Evolutionary conservation across 2,329 filamentous ascomycete species (phyloP), one percentile per base, ranked within the genome.

Genomic region (Fusarium equiseti): DNA sequence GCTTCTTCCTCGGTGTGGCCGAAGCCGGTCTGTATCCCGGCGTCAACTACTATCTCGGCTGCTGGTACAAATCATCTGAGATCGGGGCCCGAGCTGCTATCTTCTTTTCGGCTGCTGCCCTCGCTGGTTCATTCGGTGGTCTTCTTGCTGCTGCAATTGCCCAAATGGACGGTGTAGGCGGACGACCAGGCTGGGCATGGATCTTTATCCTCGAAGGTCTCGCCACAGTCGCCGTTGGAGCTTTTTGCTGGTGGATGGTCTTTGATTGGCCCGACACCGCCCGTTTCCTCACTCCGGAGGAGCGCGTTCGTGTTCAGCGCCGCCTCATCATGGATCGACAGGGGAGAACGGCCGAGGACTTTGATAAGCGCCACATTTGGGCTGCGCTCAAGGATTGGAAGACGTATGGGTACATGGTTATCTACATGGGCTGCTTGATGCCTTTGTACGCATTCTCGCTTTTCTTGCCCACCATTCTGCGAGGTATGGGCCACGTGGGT

Each of bases 181-280:
- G 83, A 9, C 78, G 78, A 40, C 75, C 81, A 1, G 87, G 87
- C 11, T 90, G 87, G 87, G 84, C 84, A 4, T 90, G 85, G 88
- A 89, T 89, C 59, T 89, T 89, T 61, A 88, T 91, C 63, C 82
- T 91, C 22, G 89, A 92, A 80, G 92, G 92, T 6, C 79, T 93
- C 1, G 83, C 87, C 0, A 94, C 92, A 0, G 83, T 93, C 3
- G 2, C 92, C 3, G 84, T 92, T 8, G 92, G 91, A 2, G 62
- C 90, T 7, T 79, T 84, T 2, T 90, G 88, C 8, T 93, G 90
- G 81, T 93, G 89, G 88, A 85, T 91, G 80, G 91, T 95, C 5
- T 88, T 92, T 73, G 92, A 96, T 76, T 95, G 93, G 77, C 93
- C 93, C 0, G 91, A 93, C 70, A 85, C 90, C 49, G 92, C 92